Conservation (phyloP, 495 filamentous ascomycete species). For the Immersiella caudata region DNA sequence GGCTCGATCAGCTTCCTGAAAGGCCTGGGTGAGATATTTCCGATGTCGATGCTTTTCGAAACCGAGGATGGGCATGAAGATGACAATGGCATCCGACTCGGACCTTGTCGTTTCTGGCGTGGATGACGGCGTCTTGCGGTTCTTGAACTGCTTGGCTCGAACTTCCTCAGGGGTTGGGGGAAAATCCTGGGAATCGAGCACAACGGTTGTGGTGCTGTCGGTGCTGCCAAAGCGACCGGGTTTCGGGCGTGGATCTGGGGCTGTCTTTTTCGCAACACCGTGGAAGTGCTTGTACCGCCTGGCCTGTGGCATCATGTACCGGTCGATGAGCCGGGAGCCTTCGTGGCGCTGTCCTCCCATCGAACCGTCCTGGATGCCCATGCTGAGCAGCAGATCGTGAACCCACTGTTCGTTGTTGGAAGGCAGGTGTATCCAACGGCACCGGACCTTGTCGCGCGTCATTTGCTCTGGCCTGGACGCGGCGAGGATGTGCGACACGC, state of each 20-base stretch:
- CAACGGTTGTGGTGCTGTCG: constrained; percentile 20
- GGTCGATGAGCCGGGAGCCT: constrained; percentile 26
- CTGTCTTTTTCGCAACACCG: neutral
- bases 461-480: constrained; percentile 17
- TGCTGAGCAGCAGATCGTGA: constrained; percentile 22
- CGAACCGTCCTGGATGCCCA: constrained; percentile 24
- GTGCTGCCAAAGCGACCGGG: constrained; percentile 4
- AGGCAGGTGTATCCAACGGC: constrained; percentile 26
- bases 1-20: constrained; percentile 16
- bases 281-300: constrained; percentile 23
- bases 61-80: constrained; percentile 25
- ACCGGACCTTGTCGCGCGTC: constrained; percentile 17
- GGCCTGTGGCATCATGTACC: constrained; percentile 27
- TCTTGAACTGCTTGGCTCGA: neutral
- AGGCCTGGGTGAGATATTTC: constrained; percentile 21
- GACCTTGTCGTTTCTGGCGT: neutral
- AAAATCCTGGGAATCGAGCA: constrained; percentile 14
- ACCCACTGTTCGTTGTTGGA: constrained; percentile 24
- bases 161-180: constrained; percentile 9
- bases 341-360: constrained; percentile 26
- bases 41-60: constrained; percentile 27
- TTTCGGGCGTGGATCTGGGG: constrained; percentile 5
- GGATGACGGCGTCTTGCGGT: neutral
- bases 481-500: constrained; percentile 9
- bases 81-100: constrained; percentile 21